Percentiles rank a stretch among this genome's conserved stretches.
These are phyloP conservation scores for Bacidia gigantensis DNA, from an alignment of 495 filamentous ascomycete genomes.

Conservation along the genomic window DNA sequence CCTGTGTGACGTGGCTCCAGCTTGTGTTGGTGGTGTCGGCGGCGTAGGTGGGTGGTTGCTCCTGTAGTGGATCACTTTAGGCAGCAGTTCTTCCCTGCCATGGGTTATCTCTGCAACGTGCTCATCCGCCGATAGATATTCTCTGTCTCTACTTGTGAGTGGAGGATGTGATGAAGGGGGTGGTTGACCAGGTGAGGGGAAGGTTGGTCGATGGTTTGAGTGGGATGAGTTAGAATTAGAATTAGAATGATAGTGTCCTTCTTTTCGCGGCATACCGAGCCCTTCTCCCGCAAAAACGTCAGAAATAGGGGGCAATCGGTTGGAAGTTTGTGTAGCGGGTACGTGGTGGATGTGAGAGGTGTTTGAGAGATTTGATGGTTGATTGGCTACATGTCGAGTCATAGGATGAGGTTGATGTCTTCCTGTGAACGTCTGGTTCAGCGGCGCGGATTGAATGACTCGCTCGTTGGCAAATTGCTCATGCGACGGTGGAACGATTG, in stretches of 20 bases:
- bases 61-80: slow-evolving; percentile 88
- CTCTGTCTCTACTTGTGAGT: slow-evolving; percentile 51
- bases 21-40: slow-evolving; percentile 53
- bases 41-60: slow-evolving; percentile 85
- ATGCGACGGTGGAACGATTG: slow-evolving; percentile 92
- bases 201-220: slow-evolving; percentile 48
- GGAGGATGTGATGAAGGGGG: slow-evolving; percentile 31
- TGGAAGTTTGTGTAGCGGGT: slow-evolving; percentile 76
- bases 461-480: slow-evolving; percentile 90
- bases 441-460: slow-evolving; percentile 89
- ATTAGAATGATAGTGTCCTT: slow-evolving; percentile 31
- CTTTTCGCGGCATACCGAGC: slow-evolving; percentile 43
- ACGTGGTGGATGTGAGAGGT: slow-evolving; percentile 88
- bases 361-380: slow-evolving; percentile 71
- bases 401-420: slow-evolving; percentile 68
- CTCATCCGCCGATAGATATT: slow-evolving; percentile 93
- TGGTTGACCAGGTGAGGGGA: slow-evolving; percentile 64
- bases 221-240: slow-evolving; percentile 53
- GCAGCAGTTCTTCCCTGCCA: slow-evolving; percentile 79
- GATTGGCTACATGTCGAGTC: slow-evolving; percentile 71
- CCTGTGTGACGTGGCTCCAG: slow-evolving; percentile 23
- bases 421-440: slow-evolving; percentile 93
- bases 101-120: slow-evolving; percentile 80
- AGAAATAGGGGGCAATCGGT: slow-evolving; percentile 83
- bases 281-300: slow-evolving; percentile 83